Conservation (phyloP, 192 early-diverging fungal genomes). For the Pecoramyces ruminantium region DNA sequence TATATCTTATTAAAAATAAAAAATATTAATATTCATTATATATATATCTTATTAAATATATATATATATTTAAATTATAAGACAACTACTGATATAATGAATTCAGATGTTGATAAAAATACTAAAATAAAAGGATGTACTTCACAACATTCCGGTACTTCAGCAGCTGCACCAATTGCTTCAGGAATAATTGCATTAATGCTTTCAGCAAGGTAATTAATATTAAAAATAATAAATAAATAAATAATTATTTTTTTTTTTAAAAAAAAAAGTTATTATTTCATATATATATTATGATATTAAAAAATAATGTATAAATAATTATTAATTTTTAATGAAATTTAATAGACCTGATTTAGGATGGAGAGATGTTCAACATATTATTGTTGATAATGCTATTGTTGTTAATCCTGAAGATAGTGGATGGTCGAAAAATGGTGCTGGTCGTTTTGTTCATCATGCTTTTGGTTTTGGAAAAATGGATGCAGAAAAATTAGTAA, state of each 20-base stretch:
- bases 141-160: conserved; percentile 72
- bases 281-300: too few relatives aligned
- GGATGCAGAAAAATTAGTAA: conserved; percentile 66
- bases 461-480: conserved; percentile 87
- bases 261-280: too few relatives aligned
- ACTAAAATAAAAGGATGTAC: conserved; percentile 31
- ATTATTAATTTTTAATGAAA: conserved; percentile 14
- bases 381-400: conserved; percentile 60
- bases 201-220: conserved; percentile 26
- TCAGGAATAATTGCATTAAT: conserved; percentile 81
- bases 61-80: too few relatives aligned
- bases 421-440: conserved; percentile 53
- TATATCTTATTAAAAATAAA: too few relatives aligned
- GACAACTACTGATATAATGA: background rate
- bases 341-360: conserved; percentile 64
- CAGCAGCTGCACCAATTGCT: conserved; percentile 85
- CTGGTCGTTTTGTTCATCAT: conserved; percentile 69
- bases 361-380: conserved; percentile 87
- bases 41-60: too few relatives aligned
- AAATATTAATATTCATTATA: too few relatives aligned
- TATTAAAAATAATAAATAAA: too few relatives aligned
- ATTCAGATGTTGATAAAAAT: background rate
- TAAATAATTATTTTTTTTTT: too few relatives aligned
- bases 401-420: conserved; percentile 48
- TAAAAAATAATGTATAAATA: background rate